These are phyloP conservation scores for Alternaria sp. DNA, from an alignment of 2,329 filamentous ascomycete species.

Conservation along the genomic window DNA sequence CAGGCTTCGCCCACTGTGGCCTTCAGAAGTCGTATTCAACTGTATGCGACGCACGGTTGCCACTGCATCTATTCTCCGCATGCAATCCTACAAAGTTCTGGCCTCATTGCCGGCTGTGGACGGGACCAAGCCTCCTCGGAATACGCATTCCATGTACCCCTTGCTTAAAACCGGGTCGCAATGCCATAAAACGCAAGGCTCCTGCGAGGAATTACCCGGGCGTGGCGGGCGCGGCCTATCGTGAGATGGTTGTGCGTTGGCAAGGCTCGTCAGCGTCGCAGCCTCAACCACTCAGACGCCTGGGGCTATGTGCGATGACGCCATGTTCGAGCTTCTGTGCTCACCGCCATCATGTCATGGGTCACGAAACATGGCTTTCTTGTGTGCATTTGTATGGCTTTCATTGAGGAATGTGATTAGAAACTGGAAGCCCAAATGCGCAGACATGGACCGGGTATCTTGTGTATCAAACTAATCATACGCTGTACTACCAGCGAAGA, in stretches of 20 bases:
- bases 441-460: conserved; percentile 10
- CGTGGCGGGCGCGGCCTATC: conserved; percentile 15
- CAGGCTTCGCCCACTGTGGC: conserved; percentile 1
- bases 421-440: not conserved
- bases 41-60: conserved; percentile 13
- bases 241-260: conserved; percentile 26
- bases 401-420: not conserved
- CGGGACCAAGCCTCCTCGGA: not conserved
- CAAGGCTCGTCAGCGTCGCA: conserved; percentile 17
- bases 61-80: not conserved
- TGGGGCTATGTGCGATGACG: conserved; percentile 24
- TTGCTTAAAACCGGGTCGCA: conserved; percentile 6
- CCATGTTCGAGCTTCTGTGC: conserved; percentile 17
- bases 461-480: conserved; percentile 3
- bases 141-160: not conserved
- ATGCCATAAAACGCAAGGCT: conserved; percentile 11
- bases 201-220: conserved; percentile 8
- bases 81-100: not conserved
- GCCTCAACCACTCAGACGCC: conserved; percentile 12
- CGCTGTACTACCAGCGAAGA: conserved; percentile 4
- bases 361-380: conserved; percentile 7
- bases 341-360: conserved; percentile 26
- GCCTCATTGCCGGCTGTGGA: not conserved
- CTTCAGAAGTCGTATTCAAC: conserved; percentile 25
- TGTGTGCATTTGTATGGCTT: not conserved